These are phyloP conservation scores for Cordyceps cicadae DNA, from an alignment of 2,329 filamentous ascomycete genomes.

Conservation along the genomic window DNA sequence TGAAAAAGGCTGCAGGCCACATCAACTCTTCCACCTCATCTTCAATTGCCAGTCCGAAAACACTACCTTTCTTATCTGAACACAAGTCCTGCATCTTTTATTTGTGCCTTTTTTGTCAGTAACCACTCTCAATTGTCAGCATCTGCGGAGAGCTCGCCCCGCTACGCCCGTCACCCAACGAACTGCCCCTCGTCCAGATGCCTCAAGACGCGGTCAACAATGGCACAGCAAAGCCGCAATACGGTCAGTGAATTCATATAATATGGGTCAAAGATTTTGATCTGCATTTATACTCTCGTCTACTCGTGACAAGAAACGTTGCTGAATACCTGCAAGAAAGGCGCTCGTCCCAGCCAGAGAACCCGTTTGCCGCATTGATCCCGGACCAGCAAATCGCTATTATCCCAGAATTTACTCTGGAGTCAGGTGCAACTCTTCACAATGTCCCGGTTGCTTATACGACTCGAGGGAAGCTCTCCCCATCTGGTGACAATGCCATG, in stretches of 20 bases:
- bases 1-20: not conserved
- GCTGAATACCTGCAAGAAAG: slow-evolving; percentile 62
- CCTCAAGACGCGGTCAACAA: slow-evolving; percentile 4
- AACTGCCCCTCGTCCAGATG: not conserved
- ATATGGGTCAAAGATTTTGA: not conserved
- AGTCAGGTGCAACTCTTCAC: slow-evolving; percentile 75
- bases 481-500: slow-evolving; percentile 58
- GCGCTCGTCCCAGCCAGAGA: slow-evolving; percentile 68
- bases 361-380: slow-evolving; percentile 80
- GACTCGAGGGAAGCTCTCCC: slow-evolving; percentile 52
- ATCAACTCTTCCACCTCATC: not conserved
- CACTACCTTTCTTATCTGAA: not conserved
- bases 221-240: slow-evolving; percentile 6
- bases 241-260: slow-evolving; percentile 6
- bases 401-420: slow-evolving; percentile 82
- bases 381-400: slow-evolving; percentile 81
- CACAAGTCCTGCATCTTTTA: not conserved
- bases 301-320: slow-evolving; percentile 30
- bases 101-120: not conserved
- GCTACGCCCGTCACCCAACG: not conserved
- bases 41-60: not conserved
- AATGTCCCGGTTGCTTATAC: slow-evolving; percentile 69
- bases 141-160: not conserved
- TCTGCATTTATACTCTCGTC: not conserved
- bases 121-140: not conserved